A percentile compares a stretch with the other conserved stretches of the same genome.
phyloP scores from a whole-genome alignment of 352 stramenopile genomes.

The Pythium apleroticum region DNA sequence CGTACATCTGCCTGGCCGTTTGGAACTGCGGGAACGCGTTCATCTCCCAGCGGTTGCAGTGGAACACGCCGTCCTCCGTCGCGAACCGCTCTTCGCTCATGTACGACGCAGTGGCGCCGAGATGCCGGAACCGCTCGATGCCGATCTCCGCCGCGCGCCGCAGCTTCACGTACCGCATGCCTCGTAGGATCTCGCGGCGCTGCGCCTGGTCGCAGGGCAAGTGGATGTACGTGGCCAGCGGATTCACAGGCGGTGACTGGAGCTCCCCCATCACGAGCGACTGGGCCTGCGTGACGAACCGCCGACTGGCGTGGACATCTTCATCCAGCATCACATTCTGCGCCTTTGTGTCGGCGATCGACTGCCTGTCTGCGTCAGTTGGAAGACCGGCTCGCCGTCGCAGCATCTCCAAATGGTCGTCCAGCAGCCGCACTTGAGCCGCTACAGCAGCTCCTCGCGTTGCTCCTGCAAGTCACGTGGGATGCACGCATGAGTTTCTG shows the following conservation, averaged over 20 bases:
- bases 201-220: not conserved
- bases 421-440: not conserved
- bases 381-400: not conserved
- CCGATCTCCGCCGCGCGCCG: not conserved
- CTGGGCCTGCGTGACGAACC: not conserved
- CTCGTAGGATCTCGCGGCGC: not conserved
- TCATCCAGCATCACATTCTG: not conserved
- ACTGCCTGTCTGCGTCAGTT: not conserved
- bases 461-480: too few species aligned
- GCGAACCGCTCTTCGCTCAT: conserved; percentile 1
- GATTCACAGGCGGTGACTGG: not conserved
- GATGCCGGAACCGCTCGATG: too few species aligned
- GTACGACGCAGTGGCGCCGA: not conserved
- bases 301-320: not conserved
- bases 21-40: conserved; percentile 36
- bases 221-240: conserved; percentile 2
- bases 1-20: conserved; percentile 46
- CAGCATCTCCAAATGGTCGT: not conserved
- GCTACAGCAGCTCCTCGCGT: not conserved
- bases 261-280: not conserved
- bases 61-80: not conserved
- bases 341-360: not conserved
- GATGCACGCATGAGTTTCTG: too few species aligned
- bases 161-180: not conserved
- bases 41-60: conserved; percentile 31